Percentiles rank a stretch among this genome's conserved stretches.
phyloP scores from a whole-genome alignment of 2,329 filamentous ascomycete genomes.

The Aspergillus latus region DNA sequence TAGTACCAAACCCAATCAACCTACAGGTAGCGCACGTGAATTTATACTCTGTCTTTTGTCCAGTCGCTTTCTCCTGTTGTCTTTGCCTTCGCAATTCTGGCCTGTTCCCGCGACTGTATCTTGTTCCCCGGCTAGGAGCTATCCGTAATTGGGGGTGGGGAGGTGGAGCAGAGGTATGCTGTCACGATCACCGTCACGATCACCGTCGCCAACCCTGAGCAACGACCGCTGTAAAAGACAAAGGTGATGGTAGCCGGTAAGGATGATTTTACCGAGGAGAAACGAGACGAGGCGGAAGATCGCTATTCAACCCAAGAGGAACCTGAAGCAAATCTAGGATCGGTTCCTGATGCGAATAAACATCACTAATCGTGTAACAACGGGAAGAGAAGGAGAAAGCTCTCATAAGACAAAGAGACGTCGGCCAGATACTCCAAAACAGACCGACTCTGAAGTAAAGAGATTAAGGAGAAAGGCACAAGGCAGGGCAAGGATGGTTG shows the following conservation, averaged over 20 bases:
- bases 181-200: conserved; percentile 3
- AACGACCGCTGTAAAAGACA: background rate
- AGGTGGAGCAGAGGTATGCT: conserved; percentile 12
- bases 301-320: conserved; percentile 8
- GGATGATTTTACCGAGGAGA: background rate
- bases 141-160: conserved; percentile 19
- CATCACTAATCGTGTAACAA: conserved; percentile 11
- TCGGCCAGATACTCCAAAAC: background rate
- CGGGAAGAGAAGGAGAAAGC: background rate
- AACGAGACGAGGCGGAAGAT: background rate
- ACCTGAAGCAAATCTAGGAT: conserved; percentile 2
- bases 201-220: background rate
- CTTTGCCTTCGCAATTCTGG: background rate
- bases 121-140: background rate
- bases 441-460: background rate
- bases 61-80: background rate
- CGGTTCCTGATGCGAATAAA: conserved; percentile 5
- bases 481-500: conserved; percentile 1
- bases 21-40: conserved; percentile 2
- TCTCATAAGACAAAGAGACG: conserved; percentile 5
- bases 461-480: conserved; percentile 3
- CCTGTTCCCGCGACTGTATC: background rate
- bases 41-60: background rate
- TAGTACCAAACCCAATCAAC: conserved; percentile 1
- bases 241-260: background rate